Evolutionary conservation across 768 basidiomycete species (phyloP).

Genomic region (Mycena amicta): DNA sequence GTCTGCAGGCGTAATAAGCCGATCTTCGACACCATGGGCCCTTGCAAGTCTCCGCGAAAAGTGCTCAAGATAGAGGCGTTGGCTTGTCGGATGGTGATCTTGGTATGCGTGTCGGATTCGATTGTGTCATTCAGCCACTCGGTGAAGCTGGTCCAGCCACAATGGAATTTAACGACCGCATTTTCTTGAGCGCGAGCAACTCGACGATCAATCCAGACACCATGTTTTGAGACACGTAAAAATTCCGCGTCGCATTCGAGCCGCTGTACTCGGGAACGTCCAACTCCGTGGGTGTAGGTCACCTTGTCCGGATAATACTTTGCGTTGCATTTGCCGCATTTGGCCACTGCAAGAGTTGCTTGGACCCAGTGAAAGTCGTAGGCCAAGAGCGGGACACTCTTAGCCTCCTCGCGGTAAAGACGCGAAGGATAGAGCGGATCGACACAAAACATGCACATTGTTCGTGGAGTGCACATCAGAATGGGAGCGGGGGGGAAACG

Average conservation of each 20-base stretch:
- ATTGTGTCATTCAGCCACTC: slow-evolving; percentile 28
- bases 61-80: slow-evolving; percentile 33
- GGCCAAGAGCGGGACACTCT: neutral
- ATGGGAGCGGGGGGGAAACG: neutral
- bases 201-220: slow-evolving; percentile 27
- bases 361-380: slow-evolving; percentile 5
- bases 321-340: slow-evolving; percentile 20
- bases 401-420: neutral
- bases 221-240: slow-evolving; percentile 29
- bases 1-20: slow-evolving; percentile 21
- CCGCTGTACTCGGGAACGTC: neutral
- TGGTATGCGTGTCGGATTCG: neutral
- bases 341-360: slow-evolving; percentile 7
- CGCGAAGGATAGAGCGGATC: neutral
- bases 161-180: slow-evolving; percentile 26
- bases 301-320: slow-evolving; percentile 27
- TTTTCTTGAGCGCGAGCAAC: slow-evolving; percentile 29
- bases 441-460: neutral
- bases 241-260: slow-evolving; percentile 24
- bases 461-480: neutral
- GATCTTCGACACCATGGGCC: slow-evolving; percentile 14
- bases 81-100: slow-evolving; percentile 27
- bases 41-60: slow-evolving; percentile 24
- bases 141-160: slow-evolving; percentile 35
- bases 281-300: neutral